phyloP scores from a whole-genome alignment of 2,329 filamentous ascomycete genomes.

The Venturia asperata region DNA sequence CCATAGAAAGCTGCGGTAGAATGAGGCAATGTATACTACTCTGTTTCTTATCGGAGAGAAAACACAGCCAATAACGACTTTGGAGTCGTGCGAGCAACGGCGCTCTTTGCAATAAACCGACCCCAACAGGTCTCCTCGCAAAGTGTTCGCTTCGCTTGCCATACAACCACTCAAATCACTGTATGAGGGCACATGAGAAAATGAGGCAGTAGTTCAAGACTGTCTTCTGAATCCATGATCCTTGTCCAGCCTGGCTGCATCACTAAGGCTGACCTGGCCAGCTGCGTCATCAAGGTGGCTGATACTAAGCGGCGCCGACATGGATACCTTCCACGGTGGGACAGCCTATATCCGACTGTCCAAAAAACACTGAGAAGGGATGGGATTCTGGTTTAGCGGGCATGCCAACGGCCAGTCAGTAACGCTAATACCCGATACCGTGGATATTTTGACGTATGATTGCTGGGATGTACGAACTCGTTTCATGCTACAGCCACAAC shows the following conservation, averaged over 20 bases:
- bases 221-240: neutral
- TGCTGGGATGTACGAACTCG: neutral
- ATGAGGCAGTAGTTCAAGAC: neutral
- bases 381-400: neutral
- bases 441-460: conserved; percentile 1
- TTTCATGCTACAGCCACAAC: conserved; percentile 9
- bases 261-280: neutral
- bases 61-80: neutral
- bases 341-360: neutral
- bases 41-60: neutral
- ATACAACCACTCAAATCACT: neutral
- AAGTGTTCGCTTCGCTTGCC: no score
- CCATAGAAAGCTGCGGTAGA: neutral
- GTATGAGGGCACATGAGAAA: neutral
- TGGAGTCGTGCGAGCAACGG: neutral
- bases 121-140: neutral
- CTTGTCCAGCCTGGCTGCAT: neutral
- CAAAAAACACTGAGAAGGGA: neutral
- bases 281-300: neutral
- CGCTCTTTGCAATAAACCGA: neutral
- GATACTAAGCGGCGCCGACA: neutral
- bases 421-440: neutral
- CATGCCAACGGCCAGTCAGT: neutral
- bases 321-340: neutral
- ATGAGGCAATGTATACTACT: neutral